Percentiles rank a stretch among this genome's conserved stretches.
Conservation (phyloP, 495 filamentous ascomycete species). For the Letharia columbiana region DNA sequence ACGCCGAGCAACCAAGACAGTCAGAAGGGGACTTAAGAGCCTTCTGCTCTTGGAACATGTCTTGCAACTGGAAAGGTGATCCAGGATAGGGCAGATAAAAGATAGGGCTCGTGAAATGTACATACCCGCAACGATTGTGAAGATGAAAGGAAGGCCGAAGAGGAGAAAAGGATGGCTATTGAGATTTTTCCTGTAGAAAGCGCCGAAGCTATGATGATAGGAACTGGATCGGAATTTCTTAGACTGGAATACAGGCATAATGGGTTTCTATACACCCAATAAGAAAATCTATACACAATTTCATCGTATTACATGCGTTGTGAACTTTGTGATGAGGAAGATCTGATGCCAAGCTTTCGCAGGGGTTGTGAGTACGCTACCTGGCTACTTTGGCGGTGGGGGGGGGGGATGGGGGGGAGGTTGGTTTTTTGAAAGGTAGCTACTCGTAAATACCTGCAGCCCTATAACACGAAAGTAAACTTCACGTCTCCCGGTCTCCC, state of each 20-base stretch:
- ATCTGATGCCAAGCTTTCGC: too few relatives aligned
- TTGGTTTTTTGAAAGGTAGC: too few relatives aligned
- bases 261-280: not conserved
- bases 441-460: not conserved
- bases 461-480: slow-evolving; percentile 1
- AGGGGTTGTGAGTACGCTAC: too few relatives aligned
- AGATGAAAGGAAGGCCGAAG: slow-evolving; percentile 92
- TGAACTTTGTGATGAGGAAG: too few relatives aligned
- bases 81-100: not conserved
- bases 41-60: not conserved
- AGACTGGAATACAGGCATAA: slow-evolving; percentile 64
- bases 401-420: too few relatives aligned
- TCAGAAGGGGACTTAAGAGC: not conserved
- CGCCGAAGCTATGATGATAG: slow-evolving; percentile 56
- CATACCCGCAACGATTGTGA: slow-evolving; percentile 70
- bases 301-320: too few relatives aligned
- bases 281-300: too few relatives aligned
- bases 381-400: too few relatives aligned
- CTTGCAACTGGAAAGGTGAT: not conserved
- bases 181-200: slow-evolving; percentile 63
- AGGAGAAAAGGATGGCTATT: slow-evolving; percentile 76
- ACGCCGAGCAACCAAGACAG: not conserved
- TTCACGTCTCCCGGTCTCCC: slow-evolving; percentile 4
- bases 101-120: not conserved
- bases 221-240: slow-evolving; percentile 61